Evolutionary conservation across 345 rosid species (phyloP).

Genomic region (Eucalyptus urophylla): DNA sequence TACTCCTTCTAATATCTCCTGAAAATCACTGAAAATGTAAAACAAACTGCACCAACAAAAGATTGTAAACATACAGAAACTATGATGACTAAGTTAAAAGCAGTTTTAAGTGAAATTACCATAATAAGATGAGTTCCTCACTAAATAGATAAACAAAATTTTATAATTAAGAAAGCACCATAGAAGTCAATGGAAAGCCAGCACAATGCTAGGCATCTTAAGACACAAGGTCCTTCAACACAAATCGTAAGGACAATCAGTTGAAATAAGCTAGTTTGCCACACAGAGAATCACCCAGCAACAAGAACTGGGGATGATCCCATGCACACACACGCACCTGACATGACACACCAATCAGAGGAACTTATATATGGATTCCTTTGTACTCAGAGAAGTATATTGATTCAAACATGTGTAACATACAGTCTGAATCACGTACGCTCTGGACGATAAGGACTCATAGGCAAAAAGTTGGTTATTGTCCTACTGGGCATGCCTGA

Average conservation of each 20-base stretch:
- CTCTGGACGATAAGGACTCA: not conserved
- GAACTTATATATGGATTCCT: not conserved
- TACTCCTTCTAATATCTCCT: constrained; percentile 93
- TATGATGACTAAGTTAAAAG: not conserved
- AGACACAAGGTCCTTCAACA: not conserved
- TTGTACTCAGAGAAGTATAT: not conserved
- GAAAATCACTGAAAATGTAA: not conserved
- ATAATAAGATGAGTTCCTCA: not conserved
- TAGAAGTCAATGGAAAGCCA: not conserved
- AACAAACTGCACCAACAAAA: not conserved
- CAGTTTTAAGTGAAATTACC: not conserved
- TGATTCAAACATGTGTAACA: not conserved
- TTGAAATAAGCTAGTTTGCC: not conserved
- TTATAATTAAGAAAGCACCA: not conserved
- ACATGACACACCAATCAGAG: not conserved
- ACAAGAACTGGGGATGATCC: not conserved
- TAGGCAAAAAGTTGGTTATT: not conserved
- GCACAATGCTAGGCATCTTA: not conserved
- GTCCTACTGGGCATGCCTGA: not conserved
- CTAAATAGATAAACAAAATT: not conserved
- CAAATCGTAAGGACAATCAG: not conserved
- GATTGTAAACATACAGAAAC: not conserved
- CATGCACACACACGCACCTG: not conserved
- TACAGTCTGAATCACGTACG: not conserved
- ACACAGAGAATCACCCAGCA: not conserved